Conservation (phyloP, 2,329 filamentous ascomycete genomes). For the Phaeosphaeria sp. region DNA sequence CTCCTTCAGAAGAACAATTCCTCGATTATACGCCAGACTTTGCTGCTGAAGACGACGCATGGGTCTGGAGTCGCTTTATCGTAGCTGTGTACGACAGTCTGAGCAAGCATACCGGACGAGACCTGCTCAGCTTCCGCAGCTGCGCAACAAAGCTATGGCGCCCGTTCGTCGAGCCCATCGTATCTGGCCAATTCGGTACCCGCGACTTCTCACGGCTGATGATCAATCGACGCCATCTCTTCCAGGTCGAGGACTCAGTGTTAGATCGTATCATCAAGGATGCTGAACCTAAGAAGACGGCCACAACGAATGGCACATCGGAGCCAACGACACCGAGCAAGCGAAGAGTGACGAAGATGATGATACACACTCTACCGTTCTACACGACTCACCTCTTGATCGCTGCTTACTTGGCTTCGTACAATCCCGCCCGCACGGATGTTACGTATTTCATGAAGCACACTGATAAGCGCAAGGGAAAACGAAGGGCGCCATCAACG, state of each 20-base stretch:
- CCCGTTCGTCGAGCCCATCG: conserved; percentile 79
- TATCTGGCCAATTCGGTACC: conserved; percentile 73
- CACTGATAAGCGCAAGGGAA: conserved; percentile 58
- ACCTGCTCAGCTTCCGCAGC: conserved; percentile 74
- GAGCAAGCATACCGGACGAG: conserved; percentile 78
- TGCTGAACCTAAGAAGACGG: neutral
- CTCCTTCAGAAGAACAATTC: conserved; percentile 49
- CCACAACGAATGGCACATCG: conserved; percentile 1
- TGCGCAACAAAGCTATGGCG: conserved; percentile 82
- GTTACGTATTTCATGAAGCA: conserved; percentile 77
- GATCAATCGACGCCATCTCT: conserved; percentile 71
- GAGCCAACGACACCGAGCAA: conserved; percentile 18
- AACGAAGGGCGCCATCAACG: conserved; percentile 45
- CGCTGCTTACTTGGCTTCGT: conserved; percentile 80
- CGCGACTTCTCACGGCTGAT: conserved; percentile 87
- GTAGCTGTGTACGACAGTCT: conserved; percentile 87
- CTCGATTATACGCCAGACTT: conserved; percentile 55
- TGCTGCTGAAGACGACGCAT: conserved; percentile 65
- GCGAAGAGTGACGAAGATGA: conserved; percentile 23
- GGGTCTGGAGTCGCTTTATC: conserved; percentile 82
- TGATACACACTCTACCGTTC: conserved; percentile 66
- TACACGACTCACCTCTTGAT: conserved; percentile 77
- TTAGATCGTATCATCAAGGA: conserved; percentile 64
- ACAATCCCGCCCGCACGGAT: conserved; percentile 79
- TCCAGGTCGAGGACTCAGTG: conserved; percentile 75